These are phyloP conservation scores for Coleophoma eucalyptorum DNA, from an alignment of 2,329 filamentous ascomycete genomes.

Conservation along the genomic window DNA sequence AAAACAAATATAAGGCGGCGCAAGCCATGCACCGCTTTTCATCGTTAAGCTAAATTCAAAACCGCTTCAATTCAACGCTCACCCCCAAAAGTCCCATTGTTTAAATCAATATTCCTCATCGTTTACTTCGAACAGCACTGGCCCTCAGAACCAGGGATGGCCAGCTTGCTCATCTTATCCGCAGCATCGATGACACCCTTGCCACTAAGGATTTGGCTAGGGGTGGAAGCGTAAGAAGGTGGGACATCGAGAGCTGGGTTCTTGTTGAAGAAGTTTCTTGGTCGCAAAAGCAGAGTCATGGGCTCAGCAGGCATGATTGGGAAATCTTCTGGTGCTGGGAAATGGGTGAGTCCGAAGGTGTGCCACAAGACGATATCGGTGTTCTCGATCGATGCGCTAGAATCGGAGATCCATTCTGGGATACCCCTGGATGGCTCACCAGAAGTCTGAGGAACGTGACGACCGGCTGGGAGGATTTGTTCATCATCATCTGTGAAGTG, in stretches of 20 bases:
- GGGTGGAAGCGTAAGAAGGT: slow-evolving; percentile 65
- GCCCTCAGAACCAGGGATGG: slow-evolving; percentile 11
- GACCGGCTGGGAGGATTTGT: slow-evolving; percentile 56
- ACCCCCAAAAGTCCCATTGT: too few relatives aligned
- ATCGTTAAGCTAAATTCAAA: too few relatives aligned
- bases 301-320: slow-evolving; percentile 88
- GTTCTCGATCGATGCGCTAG: slow-evolving; percentile 67
- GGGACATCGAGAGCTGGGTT: slow-evolving; percentile 58
- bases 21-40: too few relatives aligned
- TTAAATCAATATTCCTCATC: too few relatives aligned
- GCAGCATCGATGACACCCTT: slow-evolving; percentile 40
- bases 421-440: slow-evolving; percentile 40
- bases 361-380: slow-evolving; percentile 90
- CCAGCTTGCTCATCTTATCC: slow-evolving; percentile 42
- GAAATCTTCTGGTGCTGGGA: slow-evolving; percentile 86
- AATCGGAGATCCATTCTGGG: slow-evolving; percentile 50
- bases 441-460: slow-evolving; percentile 56
- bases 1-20: too few relatives aligned
- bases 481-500: slow-evolving; percentile 45
- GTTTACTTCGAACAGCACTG: slow-evolving; percentile 22
- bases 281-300: slow-evolving; percentile 61
- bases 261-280: slow-evolving; percentile 54
- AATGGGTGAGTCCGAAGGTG: slow-evolving; percentile 87
- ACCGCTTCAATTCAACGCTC: too few relatives aligned
- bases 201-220: slow-evolving; percentile 58